These are phyloP conservation scores for Neurospora cerealis DNA, from an alignment of 495 filamentous ascomycete species.

Conservation along the genomic window DNA sequence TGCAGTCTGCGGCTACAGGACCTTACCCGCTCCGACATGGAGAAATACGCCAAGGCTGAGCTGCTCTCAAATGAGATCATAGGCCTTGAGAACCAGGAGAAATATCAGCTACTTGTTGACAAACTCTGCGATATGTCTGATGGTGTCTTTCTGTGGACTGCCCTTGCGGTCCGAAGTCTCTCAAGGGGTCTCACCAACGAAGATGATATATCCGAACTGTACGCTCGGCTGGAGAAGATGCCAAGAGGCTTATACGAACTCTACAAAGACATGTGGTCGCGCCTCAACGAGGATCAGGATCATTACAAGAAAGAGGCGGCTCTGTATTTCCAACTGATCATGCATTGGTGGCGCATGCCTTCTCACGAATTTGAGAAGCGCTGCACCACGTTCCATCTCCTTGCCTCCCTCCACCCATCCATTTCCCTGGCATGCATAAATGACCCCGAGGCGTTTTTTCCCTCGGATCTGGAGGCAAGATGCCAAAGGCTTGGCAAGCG, in stretches of 20 bases:
- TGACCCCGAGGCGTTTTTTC: not conserved
- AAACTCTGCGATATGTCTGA: constrained; percentile 16
- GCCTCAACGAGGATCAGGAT: too few relatives aligned
- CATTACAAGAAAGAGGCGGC: too few relatives aligned
- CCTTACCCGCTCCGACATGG: constrained; percentile 23
- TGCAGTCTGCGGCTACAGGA: constrained; percentile 20
- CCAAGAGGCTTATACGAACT: too few relatives aligned
- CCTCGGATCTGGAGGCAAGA: not conserved
- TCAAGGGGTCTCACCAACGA: constrained; percentile 19
- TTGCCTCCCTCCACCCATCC: not conserved
- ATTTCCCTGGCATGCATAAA: not conserved
- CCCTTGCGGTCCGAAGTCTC: constrained; percentile 22
- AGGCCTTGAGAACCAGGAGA: not conserved
- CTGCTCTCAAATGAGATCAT: constrained; percentile 1
- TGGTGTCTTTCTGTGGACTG: constrained; percentile 36
- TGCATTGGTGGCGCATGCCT: not conserved
- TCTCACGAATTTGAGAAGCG: not conserved
- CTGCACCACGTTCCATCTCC: not conserved
- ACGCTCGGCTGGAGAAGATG: too few relatives aligned
- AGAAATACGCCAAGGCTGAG: constrained; percentile 14
- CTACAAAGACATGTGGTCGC: too few relatives aligned
- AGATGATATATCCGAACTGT: too few relatives aligned
- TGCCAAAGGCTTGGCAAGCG: not conserved
- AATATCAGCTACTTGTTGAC: constrained; percentile 1
- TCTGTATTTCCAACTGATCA: not conserved